A percentile compares a stretch with the other conserved stretches of the same genome.
phyloP scores from a whole-genome alignment of 2,329 filamentous ascomycete species.

The Cladosporium austrohemisphaericum region DNA sequence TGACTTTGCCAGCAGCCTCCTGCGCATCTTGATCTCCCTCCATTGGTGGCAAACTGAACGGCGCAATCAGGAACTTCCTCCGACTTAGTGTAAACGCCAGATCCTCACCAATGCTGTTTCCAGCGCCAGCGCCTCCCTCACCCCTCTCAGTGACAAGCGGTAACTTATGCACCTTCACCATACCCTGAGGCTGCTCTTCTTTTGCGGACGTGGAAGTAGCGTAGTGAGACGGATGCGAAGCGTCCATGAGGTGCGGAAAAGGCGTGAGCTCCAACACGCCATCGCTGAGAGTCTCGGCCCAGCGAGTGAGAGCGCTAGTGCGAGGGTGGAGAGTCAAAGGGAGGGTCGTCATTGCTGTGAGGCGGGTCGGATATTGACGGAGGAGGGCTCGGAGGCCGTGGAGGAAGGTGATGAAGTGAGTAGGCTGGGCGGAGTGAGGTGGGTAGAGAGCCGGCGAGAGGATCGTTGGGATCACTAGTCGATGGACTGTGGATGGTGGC shows the following conservation, averaged over 20 bases:
- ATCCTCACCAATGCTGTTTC: slow-evolving; percentile 67
- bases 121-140: slow-evolving; percentile 67
- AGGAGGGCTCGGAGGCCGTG: slow-evolving; percentile 74
- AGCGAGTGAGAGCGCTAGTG: slow-evolving; percentile 69
- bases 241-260: slow-evolving; percentile 60
- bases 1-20: slow-evolving; percentile 46
- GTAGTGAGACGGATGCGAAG: slow-evolving; percentile 37
- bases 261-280: slow-evolving; percentile 80
- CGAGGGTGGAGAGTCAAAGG: slow-evolving; percentile 78
- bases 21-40: slow-evolving; percentile 68
- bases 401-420: slow-evolving; percentile 73
- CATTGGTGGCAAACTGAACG: slow-evolving; percentile 83
- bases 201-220: slow-evolving; percentile 36
- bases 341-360: slow-evolving; percentile 72
- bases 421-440: slow-evolving; percentile 63
- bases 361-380: slow-evolving; percentile 59
- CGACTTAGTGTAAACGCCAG: slow-evolving; percentile 86
- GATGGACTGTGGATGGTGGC: slow-evolving; percentile 63
- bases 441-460: slow-evolving; percentile 84
- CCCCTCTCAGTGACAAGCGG: slow-evolving; percentile 86
- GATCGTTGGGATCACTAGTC: slow-evolving; percentile 78
- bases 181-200: slow-evolving; percentile 78
- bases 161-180: slow-evolving; percentile 76
- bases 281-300: slow-evolving; percentile 81
- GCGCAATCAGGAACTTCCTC: slow-evolving; percentile 77